A percentile compares a stretch with the other conserved stretches of the same genome.
Evolutionary conservation across 225 moss, liverwort and hornwort species (phyloP).

Genomic region (Physcomitrium patens): DNA sequence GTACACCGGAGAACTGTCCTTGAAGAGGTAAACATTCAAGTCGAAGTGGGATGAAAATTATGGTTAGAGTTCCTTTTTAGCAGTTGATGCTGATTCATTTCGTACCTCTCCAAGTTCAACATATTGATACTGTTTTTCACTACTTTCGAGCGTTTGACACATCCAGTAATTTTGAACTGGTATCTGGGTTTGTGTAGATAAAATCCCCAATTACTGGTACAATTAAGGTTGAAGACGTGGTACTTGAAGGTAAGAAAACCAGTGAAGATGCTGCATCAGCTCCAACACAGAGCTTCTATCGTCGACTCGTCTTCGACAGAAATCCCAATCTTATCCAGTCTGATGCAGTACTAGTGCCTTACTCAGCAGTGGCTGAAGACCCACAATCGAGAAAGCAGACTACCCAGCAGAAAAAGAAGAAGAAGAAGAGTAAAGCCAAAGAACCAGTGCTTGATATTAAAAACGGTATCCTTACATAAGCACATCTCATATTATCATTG

Average conservation of each 20-base stretch:
- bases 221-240: slow-evolving; percentile 88
- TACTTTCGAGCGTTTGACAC: background rate
- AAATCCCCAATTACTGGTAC: slow-evolving; percentile 80
- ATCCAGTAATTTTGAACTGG: slow-evolving; percentile 7
- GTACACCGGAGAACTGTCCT: slow-evolving; percentile 68
- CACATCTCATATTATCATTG: background rate
- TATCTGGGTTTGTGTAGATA: slow-evolving; percentile 50
- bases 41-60: background rate
- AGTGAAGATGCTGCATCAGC: slow-evolving; percentile 39
- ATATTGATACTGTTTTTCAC: background rate
- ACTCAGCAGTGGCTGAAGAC: slow-evolving; percentile 35
- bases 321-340: slow-evolving; percentile 93
- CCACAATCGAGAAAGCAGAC: slow-evolving; percentile 32
- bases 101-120: background rate
- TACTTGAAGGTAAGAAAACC: slow-evolving; percentile 55
- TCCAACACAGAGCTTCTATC: slow-evolving; percentile 53
- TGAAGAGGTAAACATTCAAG: slow-evolving; percentile 66
- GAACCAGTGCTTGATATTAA: slow-evolving; percentile 37
- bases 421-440: slow-evolving; percentile 62
- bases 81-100: background rate
- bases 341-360: slow-evolving; percentile 76
- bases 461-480: slow-evolving; percentile 36
- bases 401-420: slow-evolving; percentile 54
- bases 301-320: slow-evolving; percentile 87
- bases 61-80: slow-evolving; percentile 3